Evolutionary conservation across 1,284 basidiomycete genomes (phyloP).

Genomic region (Moesziomyces antarcticus): DNA sequence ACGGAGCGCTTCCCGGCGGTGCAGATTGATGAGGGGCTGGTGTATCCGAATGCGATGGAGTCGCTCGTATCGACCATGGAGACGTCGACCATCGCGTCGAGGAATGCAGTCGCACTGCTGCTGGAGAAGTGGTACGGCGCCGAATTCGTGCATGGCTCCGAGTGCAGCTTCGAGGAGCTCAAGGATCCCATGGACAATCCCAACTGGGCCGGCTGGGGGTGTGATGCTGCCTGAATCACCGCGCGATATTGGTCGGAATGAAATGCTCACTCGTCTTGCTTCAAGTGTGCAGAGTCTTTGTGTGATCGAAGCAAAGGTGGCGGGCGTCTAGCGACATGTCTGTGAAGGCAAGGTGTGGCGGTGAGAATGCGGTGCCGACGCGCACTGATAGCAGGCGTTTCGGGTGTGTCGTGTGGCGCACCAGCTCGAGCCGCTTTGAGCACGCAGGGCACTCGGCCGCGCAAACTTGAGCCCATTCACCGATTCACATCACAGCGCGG

Average conservation of each 20-base stretch:
- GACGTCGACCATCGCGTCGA: constrained; percentile 83
- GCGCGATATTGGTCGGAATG: no score
- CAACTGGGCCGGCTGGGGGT: constrained; percentile 64
- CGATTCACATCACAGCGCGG: no score
- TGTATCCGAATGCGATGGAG: constrained; percentile 90
- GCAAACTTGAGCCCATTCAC: no score
- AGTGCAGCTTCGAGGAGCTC: constrained; percentile 31
- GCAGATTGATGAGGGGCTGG: constrained; percentile 79
- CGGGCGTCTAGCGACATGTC: no score
- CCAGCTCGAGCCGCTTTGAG: no score
- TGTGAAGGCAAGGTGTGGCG: no score
- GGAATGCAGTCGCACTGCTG: constrained; percentile 73
- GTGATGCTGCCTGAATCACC: constrained; percentile 44
- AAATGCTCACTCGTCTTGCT: neutral
- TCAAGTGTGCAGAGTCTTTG: neutral
- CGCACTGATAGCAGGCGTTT: no score
- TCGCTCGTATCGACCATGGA: constrained; percentile 77
- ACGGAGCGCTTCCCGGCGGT: constrained; percentile 78
- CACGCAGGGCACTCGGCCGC: no score
- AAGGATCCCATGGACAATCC: constrained; percentile 28
- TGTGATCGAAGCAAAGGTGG: neutral
- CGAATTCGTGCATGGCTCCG: constrained; percentile 54
- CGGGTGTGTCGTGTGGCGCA: no score
- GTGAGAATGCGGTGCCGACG: no score
- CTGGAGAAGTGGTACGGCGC: constrained; percentile 57